Evolutionary conservation across 345 rosid species (phyloP).

Genomic region (Isatis tinctoria): DNA sequence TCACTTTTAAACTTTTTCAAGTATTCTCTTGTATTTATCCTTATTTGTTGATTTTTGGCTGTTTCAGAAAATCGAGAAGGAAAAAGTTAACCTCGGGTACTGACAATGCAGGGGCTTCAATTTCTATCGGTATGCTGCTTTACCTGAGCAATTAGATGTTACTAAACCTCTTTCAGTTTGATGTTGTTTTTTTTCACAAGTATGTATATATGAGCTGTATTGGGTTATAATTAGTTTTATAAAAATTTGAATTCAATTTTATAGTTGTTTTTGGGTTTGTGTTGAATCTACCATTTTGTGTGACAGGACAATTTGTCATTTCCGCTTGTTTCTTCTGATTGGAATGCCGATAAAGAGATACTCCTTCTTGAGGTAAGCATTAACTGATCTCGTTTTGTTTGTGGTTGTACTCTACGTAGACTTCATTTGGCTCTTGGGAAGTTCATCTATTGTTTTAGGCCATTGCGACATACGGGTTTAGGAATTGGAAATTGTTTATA

Average conservation of each 20-base stretch:
- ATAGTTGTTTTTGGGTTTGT: neutral
- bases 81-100: constrained; percentile 44
- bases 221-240: constrained; percentile 75
- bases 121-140: constrained; percentile 20
- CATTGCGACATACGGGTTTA: constrained; percentile 91
- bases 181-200: too few species aligned
- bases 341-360: constrained; percentile 97
- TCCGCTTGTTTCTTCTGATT: constrained; percentile 77
- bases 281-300: constrained; percentile 9
- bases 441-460: constrained; percentile 48
- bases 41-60: neutral
- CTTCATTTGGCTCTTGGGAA: constrained; percentile 30
- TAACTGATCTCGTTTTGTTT: neutral
- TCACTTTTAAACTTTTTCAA: too few species aligned
- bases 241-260: neutral
- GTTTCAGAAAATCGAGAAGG: constrained; percentile 54
- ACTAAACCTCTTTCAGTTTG: neutral
- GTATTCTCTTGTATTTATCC: too few species aligned
- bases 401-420: neutral
- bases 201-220: too few species aligned
- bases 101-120: constrained; percentile 41
- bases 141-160: neutral
- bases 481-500: constrained; percentile 87
- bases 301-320: constrained; percentile 89
- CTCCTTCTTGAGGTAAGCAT: constrained; percentile 79